Evolutionary conservation across 2,329 filamentous ascomycete species (phyloP), one percentile per base, ranked within the genome.

Genomic region (Raffaelea arxii): DNA sequence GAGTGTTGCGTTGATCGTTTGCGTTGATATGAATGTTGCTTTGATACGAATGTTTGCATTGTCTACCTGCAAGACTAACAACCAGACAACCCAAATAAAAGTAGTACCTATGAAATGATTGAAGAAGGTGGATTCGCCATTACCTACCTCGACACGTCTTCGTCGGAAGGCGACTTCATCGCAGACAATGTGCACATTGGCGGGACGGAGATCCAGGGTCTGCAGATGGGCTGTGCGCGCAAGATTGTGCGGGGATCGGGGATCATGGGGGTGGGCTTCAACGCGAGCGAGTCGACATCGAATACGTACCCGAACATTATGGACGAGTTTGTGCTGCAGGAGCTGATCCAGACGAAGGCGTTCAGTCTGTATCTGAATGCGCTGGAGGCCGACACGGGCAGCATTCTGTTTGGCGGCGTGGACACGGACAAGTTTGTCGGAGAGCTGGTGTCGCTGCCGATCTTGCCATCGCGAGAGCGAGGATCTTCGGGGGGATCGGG

Each of bases 351-450:
- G 46, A 71, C 70, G 24, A 76, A 77, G 54, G 79, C 80, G 4
- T 88, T 84, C 64, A 86, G 81, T 51, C 63, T 89, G 23, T 87
- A 81, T 68, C 67, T 78, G 47, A 69, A 73, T 53, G 67, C 74
- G 57, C 58, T 68, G 27, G 70, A 77, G 45, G 71, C 78, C 4
- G 72, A 70, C 22, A 74, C 71, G 1, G 82, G 82, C 37, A 76
- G 69, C 51, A 77, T 86, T 51, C 67, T 86, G 14, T 86, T 86
- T 53, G 82, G 82, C 47, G 82, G 82, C 41, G 71, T 86, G 47
- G 81, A 86, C 63, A 80, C 72, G 1, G 71, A 71, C 49, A 85
- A 85, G 62, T 86, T 77, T 63, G 66, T 70, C 4, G 81, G 80
- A 46, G 54, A 65, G 12, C 68, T 86, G 2, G 55, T 67, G 36